Conservation (phyloP, 805 yeast genomes). For the Metschnikowia lachancei region DNA sequence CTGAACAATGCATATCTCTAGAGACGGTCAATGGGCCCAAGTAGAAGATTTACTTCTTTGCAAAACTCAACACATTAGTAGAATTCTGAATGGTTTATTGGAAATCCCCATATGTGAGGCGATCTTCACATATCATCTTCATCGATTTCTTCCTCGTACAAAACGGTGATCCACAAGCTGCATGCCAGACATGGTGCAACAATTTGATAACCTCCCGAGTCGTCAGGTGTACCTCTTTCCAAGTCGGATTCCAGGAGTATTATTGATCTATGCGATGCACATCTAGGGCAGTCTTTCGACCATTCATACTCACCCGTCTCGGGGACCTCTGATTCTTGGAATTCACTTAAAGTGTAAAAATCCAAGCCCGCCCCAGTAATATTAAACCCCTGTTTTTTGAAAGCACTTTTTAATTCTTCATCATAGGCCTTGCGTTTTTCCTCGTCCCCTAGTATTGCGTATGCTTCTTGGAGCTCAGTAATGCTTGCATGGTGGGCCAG, state of each 20-base stretch:
- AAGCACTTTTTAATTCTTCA: conserved; percentile 32
- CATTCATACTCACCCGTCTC: conserved; percentile 28
- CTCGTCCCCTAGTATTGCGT: conserved; percentile 48
- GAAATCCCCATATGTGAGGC: no score
- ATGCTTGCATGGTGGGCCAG: not conserved
- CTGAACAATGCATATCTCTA: no score
- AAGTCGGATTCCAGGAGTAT: conserved; percentile 60
- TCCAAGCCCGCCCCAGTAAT: conserved; percentile 70
- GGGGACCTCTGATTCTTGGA: conserved; percentile 39
- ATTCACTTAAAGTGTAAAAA: conserved; percentile 60
- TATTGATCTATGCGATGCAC: conserved; percentile 53
- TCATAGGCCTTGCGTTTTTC: conserved; percentile 51
- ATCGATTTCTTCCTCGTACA: conserved; percentile 48
- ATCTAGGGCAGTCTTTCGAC: conserved; percentile 64
- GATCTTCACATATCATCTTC: conserved; percentile 11
- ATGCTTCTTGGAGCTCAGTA: conserved; percentile 55
- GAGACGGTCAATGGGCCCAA: no score
- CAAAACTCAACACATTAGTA: not conserved
- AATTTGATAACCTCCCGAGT: conserved; percentile 56
- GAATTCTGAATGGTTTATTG: no score
- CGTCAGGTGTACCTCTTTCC: conserved; percentile 49
- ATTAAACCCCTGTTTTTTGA: conserved; percentile 38
- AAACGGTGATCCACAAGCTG: conserved; percentile 80
- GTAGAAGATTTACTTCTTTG: no score
- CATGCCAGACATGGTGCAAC: conserved; percentile 80